Evolutionary conservation across 495 filamentous ascomycete species (phyloP), one percentile per base, ranked within the genome.

Genomic region (Halenospora varia): DNA sequence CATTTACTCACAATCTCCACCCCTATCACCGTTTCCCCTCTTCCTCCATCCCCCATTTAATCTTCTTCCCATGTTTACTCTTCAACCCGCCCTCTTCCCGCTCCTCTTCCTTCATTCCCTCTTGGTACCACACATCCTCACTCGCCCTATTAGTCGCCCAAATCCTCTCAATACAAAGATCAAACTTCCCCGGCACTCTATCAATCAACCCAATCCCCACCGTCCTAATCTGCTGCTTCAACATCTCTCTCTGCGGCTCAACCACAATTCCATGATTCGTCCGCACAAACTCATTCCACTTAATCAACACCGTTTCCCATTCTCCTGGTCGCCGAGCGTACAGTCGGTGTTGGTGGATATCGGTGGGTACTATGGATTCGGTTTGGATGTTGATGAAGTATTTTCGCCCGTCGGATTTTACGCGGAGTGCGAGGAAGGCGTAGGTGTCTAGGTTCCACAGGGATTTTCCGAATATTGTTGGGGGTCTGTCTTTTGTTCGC

Each of bases 331-430:
- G 83, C 68, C 84, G 86, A 17, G 88, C 82, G 71, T 95, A 96
- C 13, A 98, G 68, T 58, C 95, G 78, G 71, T 98, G 95, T 72
- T 98, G 94, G 71, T 97, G 95, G 56, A 98, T 77, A 72, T 98
- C 94, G 2, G 92, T 93, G 29, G 90, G 85, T 47, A 96, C 87
- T 52, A 97, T 82, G 1, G 88, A 88, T 59, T 98, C 94, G 10
- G 91, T 96, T 76, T 97, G 95, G 39, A 98, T 75, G 70, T 98
- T 98, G 49, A 98, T 85, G 50, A 94, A 90, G 73, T 97, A 98
- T 61, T 88, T 87, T 9, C 93, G 76, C 11, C 93, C 92, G 71
- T 97, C 95, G 22, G 87, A 90, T 70, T 90, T 93, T 61, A 97
- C 77, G n/a, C 92, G 86, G 66, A 98, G 70, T 0, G 89, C 95